Evolutionary conservation across 495 filamentous ascomycete genomes (phyloP).

Genomic region (Aspergillus campestris): DNA sequence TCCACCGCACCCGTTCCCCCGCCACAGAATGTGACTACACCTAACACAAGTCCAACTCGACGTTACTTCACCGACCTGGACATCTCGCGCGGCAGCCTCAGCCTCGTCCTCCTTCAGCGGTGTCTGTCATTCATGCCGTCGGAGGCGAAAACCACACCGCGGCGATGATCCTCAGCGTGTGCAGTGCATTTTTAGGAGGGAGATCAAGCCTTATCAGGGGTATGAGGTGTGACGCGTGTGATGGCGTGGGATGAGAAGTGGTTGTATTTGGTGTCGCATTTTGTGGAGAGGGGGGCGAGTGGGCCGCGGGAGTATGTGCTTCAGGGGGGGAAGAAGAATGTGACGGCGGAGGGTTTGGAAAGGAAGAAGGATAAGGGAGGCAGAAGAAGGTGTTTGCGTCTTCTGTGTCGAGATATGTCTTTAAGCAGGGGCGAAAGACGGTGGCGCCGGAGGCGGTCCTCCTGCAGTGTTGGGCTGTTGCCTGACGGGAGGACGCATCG

Average conservation of each 20-base stretch:
- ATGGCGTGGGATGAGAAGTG: constrained; percentile 68
- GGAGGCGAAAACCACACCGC: constrained; percentile 27
- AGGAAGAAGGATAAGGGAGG: background rate
- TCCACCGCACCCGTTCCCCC: constrained; percentile 30
- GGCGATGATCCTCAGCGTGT: constrained; percentile 57
- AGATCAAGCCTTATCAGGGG: constrained; percentile 58
- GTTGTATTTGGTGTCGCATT: constrained; percentile 56
- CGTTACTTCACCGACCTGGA: constrained; percentile 80
- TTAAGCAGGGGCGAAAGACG: constrained; percentile 65
- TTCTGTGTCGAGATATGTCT: constrained; percentile 54
- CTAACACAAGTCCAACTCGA: constrained; percentile 75
- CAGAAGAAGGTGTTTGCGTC: constrained; percentile 9
- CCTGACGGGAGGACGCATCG: constrained; percentile 23
- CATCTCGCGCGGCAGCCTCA: constrained; percentile 56
- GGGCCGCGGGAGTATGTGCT: background rate
- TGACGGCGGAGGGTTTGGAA: background rate
- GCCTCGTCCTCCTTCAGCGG: constrained; percentile 38
- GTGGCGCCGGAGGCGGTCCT: constrained; percentile 60
- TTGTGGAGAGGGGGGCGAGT: constrained; percentile 44
- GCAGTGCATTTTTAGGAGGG: constrained; percentile 55
- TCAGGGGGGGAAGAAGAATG: background rate
- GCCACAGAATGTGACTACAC: constrained; percentile 73
- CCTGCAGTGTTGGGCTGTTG: constrained; percentile 47
- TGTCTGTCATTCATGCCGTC: constrained; percentile 24
- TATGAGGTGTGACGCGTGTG: constrained; percentile 68